Evolutionary conservation across 2,329 filamentous ascomycete species (phyloP).

Genomic region (Dactylellina drechsleri): DNA sequence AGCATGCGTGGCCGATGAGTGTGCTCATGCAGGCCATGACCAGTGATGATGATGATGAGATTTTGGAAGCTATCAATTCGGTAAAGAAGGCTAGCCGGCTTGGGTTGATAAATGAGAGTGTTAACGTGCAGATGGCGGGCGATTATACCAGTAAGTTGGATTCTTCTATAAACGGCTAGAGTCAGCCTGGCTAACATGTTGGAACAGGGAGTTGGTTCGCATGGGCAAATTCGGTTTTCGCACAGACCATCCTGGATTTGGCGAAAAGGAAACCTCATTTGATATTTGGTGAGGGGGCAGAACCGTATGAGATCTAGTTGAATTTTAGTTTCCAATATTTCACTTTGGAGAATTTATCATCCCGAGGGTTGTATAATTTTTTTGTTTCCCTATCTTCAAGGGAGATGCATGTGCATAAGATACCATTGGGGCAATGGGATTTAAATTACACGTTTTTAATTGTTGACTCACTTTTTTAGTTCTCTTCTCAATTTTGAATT

Average conservation of each 20-base stretch:
- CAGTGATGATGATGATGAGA: conserved; percentile 82
- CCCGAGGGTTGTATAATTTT: neutral
- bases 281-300: conserved; percentile 75
- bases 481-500: neutral
- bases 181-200: neutral
- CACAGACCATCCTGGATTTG: conserved; percentile 87
- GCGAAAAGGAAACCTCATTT: conserved; percentile 88
- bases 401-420: conserved; percentile 31
- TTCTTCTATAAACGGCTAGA: neutral
- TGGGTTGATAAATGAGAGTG: conserved; percentile 89
- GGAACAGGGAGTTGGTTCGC: conserved; percentile 83
- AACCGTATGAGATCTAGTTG: conserved; percentile 67
- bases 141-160: conserved; percentile 77
- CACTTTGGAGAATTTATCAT: neutral
- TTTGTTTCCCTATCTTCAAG: conserved; percentile 6
- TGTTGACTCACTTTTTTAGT: neutral
- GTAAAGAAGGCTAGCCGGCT: conserved; percentile 80
- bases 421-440: conserved; percentile 35
- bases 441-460: neutral
- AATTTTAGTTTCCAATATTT: neutral
- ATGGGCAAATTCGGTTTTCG: conserved; percentile 97
- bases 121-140: conserved; percentile 77
- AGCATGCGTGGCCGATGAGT: conserved; percentile 97
- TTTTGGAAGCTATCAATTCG: conserved; percentile 74
- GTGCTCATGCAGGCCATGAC: conserved; percentile 91